Evolutionary conservation across 2,329 filamentous ascomycete genomes (phyloP).

Genomic region (Botrytis medusae): DNA sequence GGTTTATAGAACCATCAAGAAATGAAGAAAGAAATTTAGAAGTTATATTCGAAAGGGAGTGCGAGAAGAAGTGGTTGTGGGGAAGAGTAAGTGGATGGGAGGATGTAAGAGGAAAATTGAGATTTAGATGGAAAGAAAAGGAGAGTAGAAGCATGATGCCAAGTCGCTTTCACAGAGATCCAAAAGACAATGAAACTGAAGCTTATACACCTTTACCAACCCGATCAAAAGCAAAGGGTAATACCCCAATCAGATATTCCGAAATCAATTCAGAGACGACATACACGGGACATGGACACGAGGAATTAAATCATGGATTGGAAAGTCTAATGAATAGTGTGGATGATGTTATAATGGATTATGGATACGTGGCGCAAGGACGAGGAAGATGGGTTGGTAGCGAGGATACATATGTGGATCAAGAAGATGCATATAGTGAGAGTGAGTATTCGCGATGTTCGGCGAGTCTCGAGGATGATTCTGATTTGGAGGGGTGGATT

Average conservation of each 20-base stretch:
- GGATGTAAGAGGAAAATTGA: not conserved
- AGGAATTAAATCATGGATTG: not conserved
- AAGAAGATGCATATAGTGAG: not conserved
- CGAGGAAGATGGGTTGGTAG: not conserved
- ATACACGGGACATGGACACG: not conserved
- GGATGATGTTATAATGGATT: constrained; percentile 12
- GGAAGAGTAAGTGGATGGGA: constrained; percentile 13
- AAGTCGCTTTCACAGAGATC: too few species aligned
- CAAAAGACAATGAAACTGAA: not conserved
- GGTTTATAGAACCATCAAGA: not conserved
- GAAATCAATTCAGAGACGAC: not conserved
- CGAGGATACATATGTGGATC: not conserved
- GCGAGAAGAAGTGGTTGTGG: constrained; percentile 17
- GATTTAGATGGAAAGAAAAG: not conserved
- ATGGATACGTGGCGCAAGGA: not conserved
- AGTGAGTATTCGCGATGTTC: constrained; percentile 1
- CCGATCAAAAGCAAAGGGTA: too few species aligned
- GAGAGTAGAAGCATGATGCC: too few species aligned
- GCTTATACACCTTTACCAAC: not conserved
- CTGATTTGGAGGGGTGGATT: not conserved
- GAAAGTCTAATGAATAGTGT: not conserved
- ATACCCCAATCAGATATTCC: not conserved
- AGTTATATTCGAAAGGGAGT: constrained; percentile 1
- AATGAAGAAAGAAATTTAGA: not conserved
- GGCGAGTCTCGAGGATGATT: not conserved